phyloP scores from a whole-genome alignment of 768 basidiomycete genomes.

The Heimioporus sp. region DNA sequence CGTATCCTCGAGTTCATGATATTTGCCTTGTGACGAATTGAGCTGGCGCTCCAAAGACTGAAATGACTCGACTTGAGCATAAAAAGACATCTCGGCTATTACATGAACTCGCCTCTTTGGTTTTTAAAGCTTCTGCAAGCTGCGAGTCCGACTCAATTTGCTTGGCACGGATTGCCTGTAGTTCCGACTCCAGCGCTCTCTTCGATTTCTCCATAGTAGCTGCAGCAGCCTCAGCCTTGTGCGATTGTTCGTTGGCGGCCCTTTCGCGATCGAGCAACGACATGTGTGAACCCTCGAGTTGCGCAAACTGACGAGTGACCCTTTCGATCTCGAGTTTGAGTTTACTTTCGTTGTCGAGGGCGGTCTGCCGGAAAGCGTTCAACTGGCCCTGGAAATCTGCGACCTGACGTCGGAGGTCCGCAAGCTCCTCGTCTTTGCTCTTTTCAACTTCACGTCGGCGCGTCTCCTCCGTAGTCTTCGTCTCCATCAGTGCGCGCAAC shows the following conservation, averaged over 20 bases:
- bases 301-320: constrained; percentile 54
- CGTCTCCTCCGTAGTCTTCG: constrained; percentile 84
- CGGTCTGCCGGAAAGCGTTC: constrained; percentile 55
- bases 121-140: constrained; percentile 55
- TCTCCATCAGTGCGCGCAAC: constrained; percentile 76
- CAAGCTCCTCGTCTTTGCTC: constrained; percentile 83
- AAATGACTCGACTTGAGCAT: neutral
- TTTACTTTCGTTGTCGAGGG: constrained; percentile 67
- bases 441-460: constrained; percentile 81
- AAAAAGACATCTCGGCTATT: neutral
- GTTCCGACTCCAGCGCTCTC: constrained; percentile 66
- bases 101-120: constrained; percentile 64
- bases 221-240: constrained; percentile 47
- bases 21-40: constrained; percentile 66
- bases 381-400: constrained; percentile 64
- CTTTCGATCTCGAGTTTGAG: constrained; percentile 76
- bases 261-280: constrained; percentile 66
- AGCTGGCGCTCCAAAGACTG: constrained; percentile 81
- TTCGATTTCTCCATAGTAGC: constrained; percentile 67
- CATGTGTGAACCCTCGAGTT: constrained; percentile 57
- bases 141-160: constrained; percentile 67
- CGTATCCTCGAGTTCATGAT: constrained; percentile 85
- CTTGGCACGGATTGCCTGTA: constrained; percentile 64
- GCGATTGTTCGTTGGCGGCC: constrained; percentile 47
- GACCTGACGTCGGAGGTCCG: constrained; percentile 64